Base-by-base conservation (phyloP, 352 stramenopile genomes). In the Pythium rhizo-oryzae region DNA sequence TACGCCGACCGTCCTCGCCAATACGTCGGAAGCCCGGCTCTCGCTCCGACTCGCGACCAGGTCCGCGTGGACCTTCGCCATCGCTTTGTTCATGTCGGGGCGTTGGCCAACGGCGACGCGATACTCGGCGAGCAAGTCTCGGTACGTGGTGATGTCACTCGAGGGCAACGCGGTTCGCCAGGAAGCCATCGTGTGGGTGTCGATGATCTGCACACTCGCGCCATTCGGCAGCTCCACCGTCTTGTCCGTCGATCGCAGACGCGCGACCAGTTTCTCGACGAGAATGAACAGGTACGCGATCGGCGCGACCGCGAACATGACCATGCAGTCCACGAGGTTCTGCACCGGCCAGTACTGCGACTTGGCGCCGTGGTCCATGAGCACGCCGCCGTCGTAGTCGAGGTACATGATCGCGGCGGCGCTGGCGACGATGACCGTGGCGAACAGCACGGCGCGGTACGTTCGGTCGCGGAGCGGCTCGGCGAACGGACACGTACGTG, bases 301-400 rank as follows among this genome's bases (percentile, higher is more conserved):
- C 23, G 52, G 51, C n/a, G 65, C 58, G 35, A 72, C 58, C 0
- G 50, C 56, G 30, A 75, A 75, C 44, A 81, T 52, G 19, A 77
- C 62, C 11, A 68, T 50, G 49, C 69, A 61, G 41, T 81, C 71
- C 15, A 67, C 50, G n/a, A 71, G 25, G 71, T 71, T 65, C 65
- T 81, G 64, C 33, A 75, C 1, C 33, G 69, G 68, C 75, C 75
- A 81, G 53, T 75, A 73, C 59, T 81, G 64, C n/a, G 75, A 65
- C 57, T 74, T 64, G 16, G 63, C 33, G 3, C 64, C 74, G 30
- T 69, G 50, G 5, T 70, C 37, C 44, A 70, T 66, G 41, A 79
- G 65, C 13, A 67, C 46, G 7, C 74, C 74, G 43, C 74, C 68
- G 23, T 65, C 68, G 33, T 65, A 78, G 41, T 76, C 70, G 16